Percentiles rank a stretch among this genome's conserved stretches.
These are phyloP conservation scores for Xylariaceae sp. DNA, from an alignment of 2,329 filamentous ascomycete species.

Conservation along the genomic window DNA sequence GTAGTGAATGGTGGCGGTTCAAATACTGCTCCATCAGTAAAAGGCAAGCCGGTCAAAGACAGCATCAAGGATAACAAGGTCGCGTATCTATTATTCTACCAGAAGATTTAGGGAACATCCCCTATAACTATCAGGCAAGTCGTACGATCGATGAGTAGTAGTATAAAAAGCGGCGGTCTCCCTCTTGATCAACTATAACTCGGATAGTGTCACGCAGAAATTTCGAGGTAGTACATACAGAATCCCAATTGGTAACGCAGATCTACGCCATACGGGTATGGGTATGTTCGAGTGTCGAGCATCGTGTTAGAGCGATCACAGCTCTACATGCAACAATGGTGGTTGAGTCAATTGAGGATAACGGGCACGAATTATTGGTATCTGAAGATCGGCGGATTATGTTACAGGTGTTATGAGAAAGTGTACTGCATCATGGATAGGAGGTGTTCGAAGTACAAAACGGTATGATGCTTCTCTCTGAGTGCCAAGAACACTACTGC, in stretches of 20 bases:
- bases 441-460: constrained; percentile 1
- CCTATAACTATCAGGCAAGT: neutral
- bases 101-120: constrained; percentile 62
- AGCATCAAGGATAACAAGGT: constrained; percentile 91
- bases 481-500: neutral
- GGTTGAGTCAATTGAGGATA: neutral
- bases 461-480: neutral
- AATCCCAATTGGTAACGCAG: constrained; percentile 1
- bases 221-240: neutral
- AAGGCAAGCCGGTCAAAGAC: constrained; percentile 64
- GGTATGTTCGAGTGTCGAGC: constrained; percentile 9
- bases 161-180: neutral
- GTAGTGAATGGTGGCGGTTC: constrained; percentile 69
- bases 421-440: constrained; percentile 14
- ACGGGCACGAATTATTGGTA: constrained; percentile 2
- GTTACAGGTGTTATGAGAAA: constrained; percentile 1
- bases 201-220: neutral
- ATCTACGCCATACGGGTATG: neutral
- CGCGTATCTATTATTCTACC: constrained; percentile 95
- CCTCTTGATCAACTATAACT: neutral
- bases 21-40: constrained; percentile 59
- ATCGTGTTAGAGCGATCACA: constrained; percentile 3
- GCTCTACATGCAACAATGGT: neutral
- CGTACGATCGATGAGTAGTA: neutral
- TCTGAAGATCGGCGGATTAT: neutral